A percentile compares a stretch with the other conserved stretches of the same genome.
phyloP scores from a whole-genome alignment of 1,139 yeast genomes.

The Yamadazyma aaseri region DNA sequence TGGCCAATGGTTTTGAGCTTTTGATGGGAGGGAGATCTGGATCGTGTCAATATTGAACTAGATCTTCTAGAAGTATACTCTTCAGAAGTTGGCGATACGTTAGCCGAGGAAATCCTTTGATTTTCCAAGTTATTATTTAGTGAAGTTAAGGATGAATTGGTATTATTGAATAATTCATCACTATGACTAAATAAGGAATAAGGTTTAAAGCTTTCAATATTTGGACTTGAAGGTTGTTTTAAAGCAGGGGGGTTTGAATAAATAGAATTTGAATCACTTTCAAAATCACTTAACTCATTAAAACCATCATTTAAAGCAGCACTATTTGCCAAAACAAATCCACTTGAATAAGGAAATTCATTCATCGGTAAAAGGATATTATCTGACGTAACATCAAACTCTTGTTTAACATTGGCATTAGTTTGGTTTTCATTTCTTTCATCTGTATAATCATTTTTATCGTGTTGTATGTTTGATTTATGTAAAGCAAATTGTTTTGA shows the following conservation, averaged over 20 bases:
- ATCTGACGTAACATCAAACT: slow-evolving; percentile 15
- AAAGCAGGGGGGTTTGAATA: slow-evolving; percentile 15
- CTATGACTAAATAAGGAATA: slow-evolving; percentile 13
- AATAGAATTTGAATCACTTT: slow-evolving; percentile 22
- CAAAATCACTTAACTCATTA: slow-evolving; percentile 23
- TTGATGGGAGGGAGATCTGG: slow-evolving; percentile 19
- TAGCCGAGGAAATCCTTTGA: slow-evolving; percentile 26
- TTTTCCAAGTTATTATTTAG: slow-evolving; percentile 29
- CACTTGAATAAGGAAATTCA: slow-evolving; percentile 20
- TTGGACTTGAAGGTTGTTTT: slow-evolving; percentile 11
- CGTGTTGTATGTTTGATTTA: slow-evolving; percentile 3
- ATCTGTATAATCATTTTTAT: not conserved
- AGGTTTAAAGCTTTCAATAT: slow-evolving; percentile 11
- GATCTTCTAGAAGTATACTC: slow-evolving; percentile 8
- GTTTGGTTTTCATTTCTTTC: not conserved
- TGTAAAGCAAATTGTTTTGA: slow-evolving; percentile 35
- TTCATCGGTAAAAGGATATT: slow-evolving; percentile 5
- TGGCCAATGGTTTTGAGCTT: slow-evolving; percentile 30
- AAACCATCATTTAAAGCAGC: slow-evolving; percentile 17
- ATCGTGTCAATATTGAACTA: slow-evolving; percentile 11
- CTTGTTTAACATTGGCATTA: slow-evolving; percentile 4
- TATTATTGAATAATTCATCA: slow-evolving; percentile 9
- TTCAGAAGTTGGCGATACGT: slow-evolving; percentile 12
- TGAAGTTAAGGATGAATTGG: slow-evolving; percentile 21
- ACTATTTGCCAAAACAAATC: slow-evolving; percentile 19